Evolutionary conservation across 2,329 filamentous ascomycete species (phyloP), one percentile per base, ranked within the genome.

Genomic region (Cladophialophora yegresii): DNA sequence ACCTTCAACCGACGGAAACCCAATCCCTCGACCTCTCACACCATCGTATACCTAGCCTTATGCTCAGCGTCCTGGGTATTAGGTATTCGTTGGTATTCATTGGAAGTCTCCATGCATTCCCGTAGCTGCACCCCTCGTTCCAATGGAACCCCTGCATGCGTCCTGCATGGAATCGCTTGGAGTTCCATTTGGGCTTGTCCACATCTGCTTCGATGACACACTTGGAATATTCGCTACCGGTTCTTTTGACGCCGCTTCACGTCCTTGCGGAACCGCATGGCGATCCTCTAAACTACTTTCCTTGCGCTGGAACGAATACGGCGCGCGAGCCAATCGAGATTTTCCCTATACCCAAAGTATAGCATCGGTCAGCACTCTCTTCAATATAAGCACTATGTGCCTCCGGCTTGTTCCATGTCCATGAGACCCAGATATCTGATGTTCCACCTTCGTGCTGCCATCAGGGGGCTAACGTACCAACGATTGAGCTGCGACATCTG

Each of bases 261-360:
- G 20, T 36, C 22, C n/a, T 36, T 61, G 51, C 58, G 63, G 63
- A 65, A 54, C 63, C 63, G 63, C 63, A 57, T 13, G 40, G 50
- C 59, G 55, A 58, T 61, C 47, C 30, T 33, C 36, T 47, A 51
- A 54, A 54, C 45, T 58, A 13, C 49, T 36, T 61, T 12, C 40
- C 33, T 30, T 54, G 40, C 12, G 47, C n/a, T 60, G 47, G 64
- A 63, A 63, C 64, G 61, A 67, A 59, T 59, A 67, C 65, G 64
- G 45, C 20, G 5, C 20, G 26, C 50, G 22, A 33, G 20, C 20
- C 58, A 54, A 54, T 26, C 8, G 36, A 12, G 23, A 47, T 30
- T 10, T 10, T 33, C 32, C 20, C 23, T 43, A 10, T 53, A 43
- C 23, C 53, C 61, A 61, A 56, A 60, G 53, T 58, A 63, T 63